Base-by-base conservation (phyloP, 1,139 yeast species). In the Nakaseomyces nivariensis region DNA sequence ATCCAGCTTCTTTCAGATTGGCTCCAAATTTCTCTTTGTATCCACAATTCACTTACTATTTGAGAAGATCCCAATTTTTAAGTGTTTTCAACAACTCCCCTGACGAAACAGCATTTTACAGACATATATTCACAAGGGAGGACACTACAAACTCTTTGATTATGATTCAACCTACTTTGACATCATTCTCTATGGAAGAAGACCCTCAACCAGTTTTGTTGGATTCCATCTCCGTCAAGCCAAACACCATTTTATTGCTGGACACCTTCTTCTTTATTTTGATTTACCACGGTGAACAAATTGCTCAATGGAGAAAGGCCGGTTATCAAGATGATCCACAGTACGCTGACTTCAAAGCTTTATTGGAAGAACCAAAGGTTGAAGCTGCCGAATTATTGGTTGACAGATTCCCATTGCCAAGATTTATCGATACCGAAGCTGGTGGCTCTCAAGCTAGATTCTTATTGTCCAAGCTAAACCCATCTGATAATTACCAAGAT, bases 401-500 rank as follows among this genome's bases (percentile, higher is more conserved):
- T 34, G 97, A 92, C 65, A 81, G 98, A 68, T 92, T 88, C 80
- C 98, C 98, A 61, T 76, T 92, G 63, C 98, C 98, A 47, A 81
- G 98, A 71, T 92, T 87, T 67, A 88, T 90, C 59, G 96, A 90
- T 61, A 89, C 97, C 49, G 97, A 90, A 66, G 96, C 90, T 60
- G 97, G 97, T 63, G 97, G 96, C 49, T 89, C 97, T 29, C 98
- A 92, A 72, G 97, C 97, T 2, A 83, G 98, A 73, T 92, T 92
- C 77, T 77, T 92, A 71, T 80, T 88, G 66, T 87, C 97, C 47
- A 90, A 89, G 71, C 80, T 92, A 68, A 92, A 92, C 69, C 97
- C 98, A 46, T 84, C 96, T 46, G 87, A 87, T 56, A 84, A 92
- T 43, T 86, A 85, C 69, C 82, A 78, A 63, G 84, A 79, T 59